Percentiles rank a stretch among this genome's conserved stretches.
Evolutionary conservation across 2,329 filamentous ascomycete species (phyloP).

Genomic region (Mollisia scopiformis): DNA sequence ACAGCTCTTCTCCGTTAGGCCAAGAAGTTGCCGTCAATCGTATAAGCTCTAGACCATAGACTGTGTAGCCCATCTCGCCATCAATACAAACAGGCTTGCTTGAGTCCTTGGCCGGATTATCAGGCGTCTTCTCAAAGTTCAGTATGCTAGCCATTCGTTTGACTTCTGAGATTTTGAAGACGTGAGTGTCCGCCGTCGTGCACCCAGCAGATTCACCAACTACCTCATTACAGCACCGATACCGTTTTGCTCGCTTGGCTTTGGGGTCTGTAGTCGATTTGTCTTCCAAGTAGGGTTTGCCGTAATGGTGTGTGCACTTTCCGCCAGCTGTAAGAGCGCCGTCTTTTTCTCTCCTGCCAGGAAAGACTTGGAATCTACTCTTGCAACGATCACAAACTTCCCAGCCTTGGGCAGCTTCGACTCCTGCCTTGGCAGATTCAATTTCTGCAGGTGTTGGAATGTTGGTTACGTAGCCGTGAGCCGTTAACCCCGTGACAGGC

Average conservation of each 20-base stretch:
- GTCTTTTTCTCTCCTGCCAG: constrained; percentile 78
- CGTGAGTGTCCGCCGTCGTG: constrained; percentile 70
- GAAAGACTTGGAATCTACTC: constrained; percentile 88
- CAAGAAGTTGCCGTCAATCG: constrained; percentile 88
- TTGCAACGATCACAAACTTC: constrained; percentile 89
- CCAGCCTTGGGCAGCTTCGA: constrained; percentile 72
- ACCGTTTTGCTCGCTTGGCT: constrained; percentile 62
- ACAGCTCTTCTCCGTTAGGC: constrained; percentile 73
- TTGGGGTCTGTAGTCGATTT: constrained; percentile 55
- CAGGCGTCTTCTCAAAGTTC: constrained; percentile 79
- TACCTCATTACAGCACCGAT: constrained; percentile 77
- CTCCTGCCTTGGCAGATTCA: constrained; percentile 63
- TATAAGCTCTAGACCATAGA: constrained; percentile 83
- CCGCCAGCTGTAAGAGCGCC: constrained; percentile 77
- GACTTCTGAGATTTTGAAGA: constrained; percentile 81
- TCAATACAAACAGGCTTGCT: constrained; percentile 81
- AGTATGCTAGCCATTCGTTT: constrained; percentile 77
- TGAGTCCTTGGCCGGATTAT: constrained; percentile 54
- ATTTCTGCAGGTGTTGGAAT: constrained; percentile 70
- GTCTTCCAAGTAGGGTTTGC: constrained; percentile 62
- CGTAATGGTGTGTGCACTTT: constrained; percentile 79
- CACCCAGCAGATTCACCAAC: constrained; percentile 78
- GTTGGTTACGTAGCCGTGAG: constrained; percentile 74
- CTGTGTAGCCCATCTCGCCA: constrained; percentile 98
- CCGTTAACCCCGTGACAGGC: constrained; percentile 63